Evolutionary conservation across 805 yeast genomes (phyloP), one percentile per base, ranked within the genome.

Genomic region (Teunomyces gatunensis): DNA sequence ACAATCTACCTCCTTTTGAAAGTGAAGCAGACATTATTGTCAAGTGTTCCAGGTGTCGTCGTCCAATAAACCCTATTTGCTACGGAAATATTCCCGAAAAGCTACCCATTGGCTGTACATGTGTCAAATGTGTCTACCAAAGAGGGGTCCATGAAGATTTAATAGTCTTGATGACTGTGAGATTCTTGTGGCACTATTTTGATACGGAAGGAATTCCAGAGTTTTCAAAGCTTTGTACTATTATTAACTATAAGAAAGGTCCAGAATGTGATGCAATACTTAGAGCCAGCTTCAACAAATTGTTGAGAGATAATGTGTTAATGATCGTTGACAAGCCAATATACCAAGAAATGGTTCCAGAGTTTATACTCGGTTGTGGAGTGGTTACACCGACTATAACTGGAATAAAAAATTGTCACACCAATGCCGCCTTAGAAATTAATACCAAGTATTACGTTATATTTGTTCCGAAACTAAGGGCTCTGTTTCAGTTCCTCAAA

Each of bases 1-100:
- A 13, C 11, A 4, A 5, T 6, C 40, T 13, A 11, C 40, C 40
- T 12, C 10, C 10, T 7, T 37, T 21, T 37, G 40, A 37, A 28
- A 28, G 13, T 25, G 33, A 10, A 13, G 6, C 20, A 11, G 13
- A 11, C 6, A 12, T 12, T 27, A 5, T 13, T 10, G 17, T 20
- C 11, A 56, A 60, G 3, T 74, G 79, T 47, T 52, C 52, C 7
- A 42, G 46, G 2, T 75, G 79, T 52, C 50, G 49, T 4, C 54
- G 56, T 32, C 27, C 35, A 6, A 55, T 71, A 5, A 77, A 73
- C 51, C 57, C 64, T 0, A 49, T 57, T 11, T 72, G 75, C 40
- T 72, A 73, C 51, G 74, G 71, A 12, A 42, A 21, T 57, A 53
- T 25, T 6, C 21, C 34, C 10, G 34, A 33, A 33, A 13, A 17